Conservation (phyloP, 352 stramenopile species). For the Elongisporangium anandrum region DNA sequence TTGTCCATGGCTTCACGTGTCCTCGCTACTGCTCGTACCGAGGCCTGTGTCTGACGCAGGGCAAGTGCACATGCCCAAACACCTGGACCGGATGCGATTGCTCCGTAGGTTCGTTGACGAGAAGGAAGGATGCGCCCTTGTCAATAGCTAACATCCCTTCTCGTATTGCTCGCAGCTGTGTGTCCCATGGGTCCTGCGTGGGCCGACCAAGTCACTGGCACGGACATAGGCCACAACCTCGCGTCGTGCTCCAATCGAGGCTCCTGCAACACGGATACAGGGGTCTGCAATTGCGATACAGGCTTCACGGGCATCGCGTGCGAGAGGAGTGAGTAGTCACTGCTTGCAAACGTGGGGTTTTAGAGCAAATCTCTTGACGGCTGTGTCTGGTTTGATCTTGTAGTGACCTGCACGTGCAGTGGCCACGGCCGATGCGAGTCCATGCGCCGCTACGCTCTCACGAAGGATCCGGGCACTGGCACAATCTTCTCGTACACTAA, state of each 20-base stretch:
- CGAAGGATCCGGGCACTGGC: conserved; percentile 54
- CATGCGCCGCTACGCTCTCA: conserved; percentile 55
- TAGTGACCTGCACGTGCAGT: conserved; percentile 74
- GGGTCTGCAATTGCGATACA: conserved; percentile 52
- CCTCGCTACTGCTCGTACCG: conserved; percentile 68
- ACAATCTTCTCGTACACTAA: conserved; percentile 45
- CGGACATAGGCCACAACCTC: conserved; percentile 73
- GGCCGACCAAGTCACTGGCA: conserved; percentile 54
- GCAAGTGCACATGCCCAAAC: conserved; percentile 46
- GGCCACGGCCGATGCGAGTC: conserved; percentile 76
- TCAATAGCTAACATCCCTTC: neutral
- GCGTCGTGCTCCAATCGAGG: conserved; percentile 88
- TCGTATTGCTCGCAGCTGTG: conserved; percentile 15
- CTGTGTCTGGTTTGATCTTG: too few species aligned
- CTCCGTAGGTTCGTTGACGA: conserved; percentile 31
- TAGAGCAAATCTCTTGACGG: neutral
- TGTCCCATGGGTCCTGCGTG: conserved; percentile 70
- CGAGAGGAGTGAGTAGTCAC: conserved; percentile 47
- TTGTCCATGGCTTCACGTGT: conserved; percentile 33
- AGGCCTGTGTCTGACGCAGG: conserved; percentile 53
- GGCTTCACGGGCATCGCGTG: conserved; percentile 81
- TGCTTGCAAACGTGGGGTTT: neutral
- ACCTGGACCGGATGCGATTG: conserved; percentile 53
- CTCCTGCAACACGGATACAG: conserved; percentile 48
- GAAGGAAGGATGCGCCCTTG: neutral